Evolutionary conservation across 2,329 filamentous ascomycete genomes (phyloP).

Genomic region (Zasmidium citrigriseum): DNA sequence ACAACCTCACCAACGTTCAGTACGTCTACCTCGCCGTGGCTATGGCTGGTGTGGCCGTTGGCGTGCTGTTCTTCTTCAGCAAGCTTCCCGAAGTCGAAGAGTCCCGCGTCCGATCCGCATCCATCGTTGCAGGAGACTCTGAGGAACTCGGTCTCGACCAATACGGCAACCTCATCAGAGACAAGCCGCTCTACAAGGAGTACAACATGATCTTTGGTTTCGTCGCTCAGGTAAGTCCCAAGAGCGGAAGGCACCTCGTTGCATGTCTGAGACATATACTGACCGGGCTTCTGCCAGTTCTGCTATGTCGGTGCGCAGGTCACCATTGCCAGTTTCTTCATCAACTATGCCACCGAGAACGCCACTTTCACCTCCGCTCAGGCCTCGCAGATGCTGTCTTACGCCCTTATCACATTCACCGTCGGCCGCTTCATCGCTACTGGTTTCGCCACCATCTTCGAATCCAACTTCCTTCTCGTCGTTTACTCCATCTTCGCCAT

Average conservation of each 20-base stretch:
- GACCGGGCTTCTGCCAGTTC: conserved; percentile 22
- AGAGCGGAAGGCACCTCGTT: too few relatives aligned
- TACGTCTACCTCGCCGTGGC: conserved; percentile 43
- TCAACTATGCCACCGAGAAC: conserved; percentile 42
- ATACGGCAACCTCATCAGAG: conserved; percentile 33
- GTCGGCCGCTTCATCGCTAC: conserved; percentile 43
- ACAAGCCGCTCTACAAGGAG: conserved; percentile 40
- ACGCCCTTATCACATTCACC: conserved; percentile 42
- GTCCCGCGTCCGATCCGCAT: conserved; percentile 26
- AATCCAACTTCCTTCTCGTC: conserved; percentile 40
- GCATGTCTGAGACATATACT: neutral
- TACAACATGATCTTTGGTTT: conserved; percentile 44
- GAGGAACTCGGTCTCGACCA: conserved; percentile 32
- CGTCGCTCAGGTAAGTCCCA: conserved; percentile 36
- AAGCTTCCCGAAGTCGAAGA: conserved; percentile 39
- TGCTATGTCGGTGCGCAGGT: conserved; percentile 38
- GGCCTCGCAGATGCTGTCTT: conserved; percentile 40
- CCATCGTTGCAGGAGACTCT: conserved; percentile 30
- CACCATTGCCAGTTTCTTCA: conserved; percentile 40
- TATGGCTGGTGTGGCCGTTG: conserved; percentile 38
- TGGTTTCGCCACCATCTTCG: conserved; percentile 36
- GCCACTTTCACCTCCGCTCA: conserved; percentile 30
- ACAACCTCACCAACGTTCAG: conserved; percentile 39
- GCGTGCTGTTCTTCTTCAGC: conserved; percentile 38
- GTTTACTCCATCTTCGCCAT: conserved; percentile 37